Conservation (phyloP, 2,329 filamentous ascomycete species). For the Aspergillus fructus region DNA sequence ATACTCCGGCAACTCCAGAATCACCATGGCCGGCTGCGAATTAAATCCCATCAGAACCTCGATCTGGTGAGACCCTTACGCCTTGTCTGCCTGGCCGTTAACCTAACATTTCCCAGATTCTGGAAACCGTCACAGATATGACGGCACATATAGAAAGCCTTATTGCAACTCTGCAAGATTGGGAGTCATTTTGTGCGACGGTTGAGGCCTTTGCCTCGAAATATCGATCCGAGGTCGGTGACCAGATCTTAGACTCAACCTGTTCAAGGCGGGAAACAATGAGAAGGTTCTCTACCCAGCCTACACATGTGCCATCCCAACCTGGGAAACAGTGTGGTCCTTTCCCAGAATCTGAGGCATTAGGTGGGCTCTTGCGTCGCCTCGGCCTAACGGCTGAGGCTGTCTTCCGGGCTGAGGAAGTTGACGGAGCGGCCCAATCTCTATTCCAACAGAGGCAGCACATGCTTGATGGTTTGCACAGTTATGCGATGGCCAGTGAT, state of each 20-base stretch:
- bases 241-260: constrained; percentile 20
- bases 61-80: constrained; percentile 30
- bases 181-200: constrained; percentile 36
- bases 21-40: constrained; percentile 29
- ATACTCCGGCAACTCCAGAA: constrained; percentile 37
- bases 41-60: constrained; percentile 33
- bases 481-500: constrained; percentile 29
- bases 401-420: constrained; percentile 24
- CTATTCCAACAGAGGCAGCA: constrained; percentile 32
- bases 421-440: constrained; percentile 16
- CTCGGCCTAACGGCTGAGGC: constrained; percentile 31
- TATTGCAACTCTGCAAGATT: constrained; percentile 28
- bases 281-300: constrained; percentile 27
- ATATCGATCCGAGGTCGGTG: constrained; percentile 33
- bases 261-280: constrained; percentile 28
- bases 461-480: constrained; percentile 28
- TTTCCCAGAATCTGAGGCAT: constrained; percentile 22
- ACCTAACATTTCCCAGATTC: constrained; percentile 28
- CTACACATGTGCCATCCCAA: constrained; percentile 16
- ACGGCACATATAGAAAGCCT: constrained; percentile 31
- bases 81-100: constrained; percentile 9
- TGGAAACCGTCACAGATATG: constrained; percentile 35
- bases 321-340: constrained; percentile 14
- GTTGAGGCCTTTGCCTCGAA: constrained; percentile 31
- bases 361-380: constrained; percentile 35